Base-by-base conservation (phyloP, 306 rosid genomes). In the Begonia loranthoides region DNA sequence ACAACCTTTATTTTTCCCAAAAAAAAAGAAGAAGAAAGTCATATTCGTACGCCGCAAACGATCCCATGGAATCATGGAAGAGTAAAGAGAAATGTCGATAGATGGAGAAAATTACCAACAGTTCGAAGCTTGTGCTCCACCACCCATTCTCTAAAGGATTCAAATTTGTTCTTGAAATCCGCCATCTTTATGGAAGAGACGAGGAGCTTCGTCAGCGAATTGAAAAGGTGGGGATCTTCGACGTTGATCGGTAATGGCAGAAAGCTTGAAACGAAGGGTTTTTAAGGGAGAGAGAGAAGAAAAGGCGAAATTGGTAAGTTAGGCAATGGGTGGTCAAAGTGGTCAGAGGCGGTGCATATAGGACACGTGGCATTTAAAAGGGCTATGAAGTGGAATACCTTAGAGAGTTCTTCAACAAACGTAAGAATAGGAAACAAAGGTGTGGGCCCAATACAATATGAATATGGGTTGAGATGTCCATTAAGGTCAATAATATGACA, bases 91-190 rank as follows among this genome's bases (percentile, higher is more conserved):
- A 48, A 44, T 4, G 10, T 17, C 47, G 15, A 19, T 10, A 52
- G 41, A 0, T 2, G 9, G 13, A 38, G 15, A 41, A 58, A 72
- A 45, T 57, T 76, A 90, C 99, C 99, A 58, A 90, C 95, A 51
- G 95, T 33, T 36, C 99, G 94, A 40, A 90, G 95, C 75, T 86
- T 90, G 69, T 90, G 94, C 4, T 90, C 92, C 49, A 73, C 67
- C 40, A 86, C 71, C 95, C 95, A 90, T 51, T 69, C 90, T 74
- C 94, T 78, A 0, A 74, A 0, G 43, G 92, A 78, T 50, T 78
- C 92, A 3, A 76, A 1, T 55, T 75, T 79, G 53, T 68, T 69
- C 78, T 74, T 86, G 12, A 90, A 49, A 48, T 86, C 99, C 28
- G 86, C 73, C 95, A 90, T 90, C 48, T 33, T 52, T 9, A 55